Base-by-base conservation (phyloP, 306 rosid species). In the Trifolium subterraneum region DNA sequence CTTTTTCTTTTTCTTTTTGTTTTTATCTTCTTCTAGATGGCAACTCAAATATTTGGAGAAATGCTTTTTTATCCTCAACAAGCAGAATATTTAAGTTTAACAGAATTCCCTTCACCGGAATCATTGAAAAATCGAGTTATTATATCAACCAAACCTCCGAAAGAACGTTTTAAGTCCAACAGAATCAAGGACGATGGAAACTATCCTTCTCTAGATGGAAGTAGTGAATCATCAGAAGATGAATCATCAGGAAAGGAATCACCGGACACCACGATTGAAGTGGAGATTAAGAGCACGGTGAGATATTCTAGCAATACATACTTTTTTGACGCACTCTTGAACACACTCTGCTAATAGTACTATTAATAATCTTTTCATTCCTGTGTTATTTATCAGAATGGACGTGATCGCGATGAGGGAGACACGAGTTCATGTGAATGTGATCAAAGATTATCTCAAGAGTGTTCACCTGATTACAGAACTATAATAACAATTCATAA, bases 121-220 rank as follows among this genome's bases (percentile, higher is more conserved):
- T 87, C 89, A 22, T 68, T 94, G 80, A 90, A 86, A 82, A 50
- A 88, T 64, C 78, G 86, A 56, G 78, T 94, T 38, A 73, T 92
- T 19, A 91, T 94, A 73, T 94, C 99, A 54, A 88, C 99, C 16
- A 92, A 90, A 78, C 93, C 95, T 18, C 98, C 98, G 10, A 87
- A 85, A 83, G 93, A 88, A 77, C 27, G 45, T 68, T 85, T 52
- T 29, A 56, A 36, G 51, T 68, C 87, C 27, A 78, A 75, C 71
- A 62, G 67, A 3, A 61, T 67, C 61, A 87, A 82, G 77, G 84
- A 78, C 23, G 79, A 74, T 47, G 36, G 6, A n/a, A 75, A 20
- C 35, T 47, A 8, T 52, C 56, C 42, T 15, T 13, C 65, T 68
- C 29, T 31, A 13, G 78, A 71, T 67, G 97, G 69, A 80, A 90